Conservation (phyloP, 805 yeast species). For the Spencermartinsiella europaea region DNA sequence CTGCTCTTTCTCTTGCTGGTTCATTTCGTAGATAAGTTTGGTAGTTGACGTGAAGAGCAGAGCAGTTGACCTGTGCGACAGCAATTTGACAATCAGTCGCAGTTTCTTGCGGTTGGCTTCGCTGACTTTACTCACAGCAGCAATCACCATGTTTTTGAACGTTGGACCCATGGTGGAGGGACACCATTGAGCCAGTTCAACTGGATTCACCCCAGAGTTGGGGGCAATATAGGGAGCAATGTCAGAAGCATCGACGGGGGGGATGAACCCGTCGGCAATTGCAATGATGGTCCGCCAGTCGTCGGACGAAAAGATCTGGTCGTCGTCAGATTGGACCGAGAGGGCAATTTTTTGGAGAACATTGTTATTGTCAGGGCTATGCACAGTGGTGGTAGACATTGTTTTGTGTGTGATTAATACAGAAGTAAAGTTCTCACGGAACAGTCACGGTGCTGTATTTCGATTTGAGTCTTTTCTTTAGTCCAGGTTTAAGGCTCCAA, state of each 20-base stretch:
- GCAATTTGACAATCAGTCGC: slow-evolving; percentile 15
- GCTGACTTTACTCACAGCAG: slow-evolving; percentile 1
- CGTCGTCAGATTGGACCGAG: background rate
- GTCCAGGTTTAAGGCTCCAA: too few relatives aligned
- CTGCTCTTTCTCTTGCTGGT: slow-evolving; percentile 28
- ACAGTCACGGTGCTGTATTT: too few relatives aligned
- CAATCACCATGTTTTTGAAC: slow-evolving; percentile 4
- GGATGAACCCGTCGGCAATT: slow-evolving; percentile 17
- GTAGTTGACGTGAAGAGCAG: slow-evolving; percentile 21
- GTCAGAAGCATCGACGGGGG: slow-evolving; percentile 15
- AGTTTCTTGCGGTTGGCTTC: slow-evolving; percentile 11
- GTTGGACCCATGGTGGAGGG: slow-evolving; percentile 11
- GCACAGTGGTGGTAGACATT: too few relatives aligned
- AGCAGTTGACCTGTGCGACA: slow-evolving; percentile 23
- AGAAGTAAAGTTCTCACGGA: too few relatives aligned
- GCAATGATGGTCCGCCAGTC: slow-evolving; percentile 13
- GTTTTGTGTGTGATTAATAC: too few relatives aligned
- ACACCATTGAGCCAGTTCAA: slow-evolving; percentile 10
- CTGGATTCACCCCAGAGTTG: slow-evolving; percentile 8
- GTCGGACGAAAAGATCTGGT: background rate
- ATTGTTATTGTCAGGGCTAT: too few relatives aligned
- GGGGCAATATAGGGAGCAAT: slow-evolving; percentile 7
- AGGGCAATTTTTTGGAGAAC: background rate
- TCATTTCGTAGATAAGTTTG: slow-evolving; percentile 24
- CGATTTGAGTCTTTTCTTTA: too few relatives aligned